Evolutionary conservation across 1,139 yeast genomes (phyloP).

Genomic region (Blastobotrys capitulatus): DNA sequence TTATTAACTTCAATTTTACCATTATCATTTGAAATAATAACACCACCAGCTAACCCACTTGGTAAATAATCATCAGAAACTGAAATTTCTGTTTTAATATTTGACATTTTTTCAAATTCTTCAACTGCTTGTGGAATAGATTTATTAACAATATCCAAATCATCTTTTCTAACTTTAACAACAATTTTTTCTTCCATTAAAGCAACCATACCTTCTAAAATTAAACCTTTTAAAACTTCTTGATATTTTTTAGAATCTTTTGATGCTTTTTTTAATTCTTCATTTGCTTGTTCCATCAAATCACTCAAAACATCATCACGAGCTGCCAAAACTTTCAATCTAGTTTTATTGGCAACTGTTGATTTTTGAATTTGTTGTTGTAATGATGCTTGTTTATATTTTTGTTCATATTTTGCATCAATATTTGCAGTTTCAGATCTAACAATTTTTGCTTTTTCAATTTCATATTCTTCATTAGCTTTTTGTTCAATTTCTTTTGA

Average conservation of each 20-base stretch:
- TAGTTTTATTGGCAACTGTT: conserved; percentile 89
- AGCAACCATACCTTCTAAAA: conserved; percentile 75
- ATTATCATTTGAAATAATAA: conserved; percentile 56
- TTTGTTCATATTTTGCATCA: conserved; percentile 73
- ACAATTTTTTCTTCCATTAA: conserved; percentile 65
- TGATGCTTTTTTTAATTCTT: conserved; percentile 53
- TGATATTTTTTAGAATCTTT: conserved; percentile 55
- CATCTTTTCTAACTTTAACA: conserved; percentile 65
- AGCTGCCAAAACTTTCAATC: conserved; percentile 82
- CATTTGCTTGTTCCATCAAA: conserved; percentile 66
- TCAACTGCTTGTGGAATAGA: conserved; percentile 59
- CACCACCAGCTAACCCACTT: conserved; percentile 76
- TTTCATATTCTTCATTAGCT: conserved; percentile 98
- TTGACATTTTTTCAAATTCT: conserved; percentile 50
- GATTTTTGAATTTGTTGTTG: conserved; percentile 95
- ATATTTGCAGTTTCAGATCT: conserved; percentile 88
- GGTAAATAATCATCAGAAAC: conserved; percentile 40
- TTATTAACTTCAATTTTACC: conserved; percentile 89
- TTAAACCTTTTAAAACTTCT: conserved; percentile 66
- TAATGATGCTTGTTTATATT: conserved; percentile 84
- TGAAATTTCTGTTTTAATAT: conserved; percentile 20
- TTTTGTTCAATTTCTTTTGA: conserved; percentile 93
- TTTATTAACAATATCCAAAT: conserved; percentile 57
- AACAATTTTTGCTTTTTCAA: conserved; percentile 92
- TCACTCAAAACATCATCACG: conserved; percentile 76